A percentile compares a stretch with the other conserved stretches of the same genome.
phyloP scores from a whole-genome alignment of 345 rosid genomes.

The Gossypium australe region DNA sequence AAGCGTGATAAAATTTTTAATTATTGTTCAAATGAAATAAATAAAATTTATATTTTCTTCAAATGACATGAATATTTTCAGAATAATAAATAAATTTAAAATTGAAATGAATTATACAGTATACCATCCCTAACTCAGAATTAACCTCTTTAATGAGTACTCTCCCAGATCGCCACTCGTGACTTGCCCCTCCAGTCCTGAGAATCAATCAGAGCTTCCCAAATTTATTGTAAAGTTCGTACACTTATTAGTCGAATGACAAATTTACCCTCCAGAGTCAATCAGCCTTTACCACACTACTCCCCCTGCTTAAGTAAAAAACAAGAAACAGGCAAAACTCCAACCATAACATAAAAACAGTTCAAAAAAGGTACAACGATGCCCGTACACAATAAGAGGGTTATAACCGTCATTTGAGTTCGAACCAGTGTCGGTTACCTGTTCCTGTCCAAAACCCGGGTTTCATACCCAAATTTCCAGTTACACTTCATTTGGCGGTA shows the following conservation, averaged over 20 bases:
- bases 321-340: no score
- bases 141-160: no score
- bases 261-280: neutral
- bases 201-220: neutral
- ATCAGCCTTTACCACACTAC: no score
- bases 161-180: no score
- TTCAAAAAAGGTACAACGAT: neutral
- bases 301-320: no score
- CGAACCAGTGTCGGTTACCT: slow-evolving; percentile 31
- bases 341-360: neutral
- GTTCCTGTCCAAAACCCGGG: slow-evolving; percentile 1
- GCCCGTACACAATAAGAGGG: slow-evolving; percentile 1
- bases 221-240: neutral
- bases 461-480: neutral
- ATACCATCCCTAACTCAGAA: no score
- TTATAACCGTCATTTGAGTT: neutral
- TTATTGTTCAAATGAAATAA: no score
- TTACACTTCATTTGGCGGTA: slow-evolving; percentile 26
- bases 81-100: no score
- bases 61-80: no score
- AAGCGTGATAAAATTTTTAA: no score
- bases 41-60: no score
- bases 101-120: no score
- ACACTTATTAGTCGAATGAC: neutral
- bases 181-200: neutral